A percentile compares a stretch with the other conserved stretches of the same genome.
phyloP scores from a whole-genome alignment of 2,329 filamentous ascomycete species.

The Pyricularia sp. region DNA sequence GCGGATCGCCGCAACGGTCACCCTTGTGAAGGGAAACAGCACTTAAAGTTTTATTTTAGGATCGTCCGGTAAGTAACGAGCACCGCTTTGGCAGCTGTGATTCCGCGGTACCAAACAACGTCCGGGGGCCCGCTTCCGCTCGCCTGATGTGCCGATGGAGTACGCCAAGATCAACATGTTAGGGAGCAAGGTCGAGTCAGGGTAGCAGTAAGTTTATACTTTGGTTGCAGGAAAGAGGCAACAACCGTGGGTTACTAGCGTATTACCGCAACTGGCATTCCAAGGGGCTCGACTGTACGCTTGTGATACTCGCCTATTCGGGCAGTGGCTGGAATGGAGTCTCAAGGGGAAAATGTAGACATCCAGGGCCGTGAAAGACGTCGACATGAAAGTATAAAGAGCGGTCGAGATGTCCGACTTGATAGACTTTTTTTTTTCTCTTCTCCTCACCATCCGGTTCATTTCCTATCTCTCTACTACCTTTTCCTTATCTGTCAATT shows the following conservation, averaged over 20 bases:
- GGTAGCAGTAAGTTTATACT: background rate
- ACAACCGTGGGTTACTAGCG: background rate
- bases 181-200: too few species aligned
- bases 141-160: too few species aligned
- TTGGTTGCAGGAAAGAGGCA: background rate
- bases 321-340: background rate
- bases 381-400: background rate
- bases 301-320: background rate
- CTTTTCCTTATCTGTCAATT: background rate
- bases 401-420: background rate
- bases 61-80: too few species aligned
- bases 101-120: too few species aligned
- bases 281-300: background rate
- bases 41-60: too few species aligned
- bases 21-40: too few species aligned
- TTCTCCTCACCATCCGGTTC: constrained; percentile 1
- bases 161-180: too few species aligned
- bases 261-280: background rate
- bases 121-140: too few species aligned
- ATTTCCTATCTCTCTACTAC: background rate
- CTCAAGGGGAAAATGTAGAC: background rate
- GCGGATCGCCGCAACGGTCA: too few species aligned
- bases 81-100: too few species aligned
- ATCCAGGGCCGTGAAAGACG: background rate
- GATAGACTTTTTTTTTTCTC: background rate